phyloP scores from a whole-genome alignment of 441 rosid species.

The Pelargonium citronellum region DNA sequence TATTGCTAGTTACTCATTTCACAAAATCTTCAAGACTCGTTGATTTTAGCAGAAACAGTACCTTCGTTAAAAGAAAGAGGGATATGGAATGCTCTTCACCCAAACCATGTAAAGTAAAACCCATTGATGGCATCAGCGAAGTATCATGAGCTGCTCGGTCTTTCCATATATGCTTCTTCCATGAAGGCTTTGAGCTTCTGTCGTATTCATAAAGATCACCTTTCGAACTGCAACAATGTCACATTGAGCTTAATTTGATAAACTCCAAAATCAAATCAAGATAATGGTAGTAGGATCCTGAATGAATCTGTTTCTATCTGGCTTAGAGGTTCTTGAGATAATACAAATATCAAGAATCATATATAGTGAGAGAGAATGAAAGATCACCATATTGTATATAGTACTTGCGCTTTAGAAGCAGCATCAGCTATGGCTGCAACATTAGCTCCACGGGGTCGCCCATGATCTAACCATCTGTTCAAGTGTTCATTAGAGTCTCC shows the following conservation, averaged over 20 bases:
- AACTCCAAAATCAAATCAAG: not conserved
- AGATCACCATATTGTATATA: conserved; percentile 52
- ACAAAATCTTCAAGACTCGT: too few relatives aligned
- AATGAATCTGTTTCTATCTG: not conserved
- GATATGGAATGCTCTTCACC: conserved; percentile 47
- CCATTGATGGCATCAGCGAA: conserved; percentile 35
- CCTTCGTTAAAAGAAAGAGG: conserved; percentile 63
- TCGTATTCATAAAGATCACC: conserved; percentile 68
- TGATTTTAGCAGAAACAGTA: conserved; percentile 16
- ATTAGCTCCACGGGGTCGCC: conserved; percentile 57
- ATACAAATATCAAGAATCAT: too few relatives aligned
- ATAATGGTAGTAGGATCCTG: not conserved
- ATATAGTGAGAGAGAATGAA: too few relatives aligned
- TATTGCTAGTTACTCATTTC: too few relatives aligned
- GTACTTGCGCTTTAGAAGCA: conserved; percentile 38
- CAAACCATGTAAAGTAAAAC: conserved; percentile 37
- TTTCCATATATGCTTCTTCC: conserved; percentile 64
- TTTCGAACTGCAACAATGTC: conserved; percentile 39
- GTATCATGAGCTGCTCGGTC: conserved; percentile 35
- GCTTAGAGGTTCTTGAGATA: too few relatives aligned
- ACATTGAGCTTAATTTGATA: conserved; percentile 2
- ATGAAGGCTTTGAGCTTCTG: conserved; percentile 55
- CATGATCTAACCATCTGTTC: conserved; percentile 65
- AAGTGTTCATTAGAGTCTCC: conserved; percentile 23
- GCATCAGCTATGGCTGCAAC: conserved; percentile 57